Conservation (phyloP, 768 basidiomycete species). For the Serpula lacrymans region DNA sequence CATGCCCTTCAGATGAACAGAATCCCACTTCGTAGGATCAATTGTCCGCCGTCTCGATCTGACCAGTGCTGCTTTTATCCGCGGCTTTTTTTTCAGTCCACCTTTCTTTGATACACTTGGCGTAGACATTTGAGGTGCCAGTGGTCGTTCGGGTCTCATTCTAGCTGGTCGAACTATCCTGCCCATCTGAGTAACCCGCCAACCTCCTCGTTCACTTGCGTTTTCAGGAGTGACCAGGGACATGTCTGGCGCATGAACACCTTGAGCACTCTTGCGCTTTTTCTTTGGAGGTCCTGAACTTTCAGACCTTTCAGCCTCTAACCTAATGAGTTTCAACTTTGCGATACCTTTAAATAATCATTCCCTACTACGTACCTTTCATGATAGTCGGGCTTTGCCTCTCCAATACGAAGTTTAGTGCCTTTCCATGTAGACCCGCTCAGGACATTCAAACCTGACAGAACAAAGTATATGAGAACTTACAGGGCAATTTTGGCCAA, state of each 20-base stretch:
- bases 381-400: conserved; percentile 73
- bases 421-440: conserved; percentile 89
- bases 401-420: conserved; percentile 76
- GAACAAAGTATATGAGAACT: background rate
- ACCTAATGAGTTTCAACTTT: conserved; percentile 22
- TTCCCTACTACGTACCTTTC: conserved; percentile 45
- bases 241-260: conserved; percentile 58
- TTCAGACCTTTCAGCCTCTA: conserved; percentile 34
- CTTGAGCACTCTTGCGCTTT: conserved; percentile 35
- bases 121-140: conserved; percentile 29
- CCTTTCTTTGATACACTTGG: conserved; percentile 4
- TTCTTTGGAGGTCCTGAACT: conserved; percentile 39
- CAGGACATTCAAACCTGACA: conserved; percentile 64
- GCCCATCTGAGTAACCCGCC: conserved; percentile 67
- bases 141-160: conserved; percentile 66
- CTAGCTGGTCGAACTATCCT: conserved; percentile 62
- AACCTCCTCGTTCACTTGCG: conserved; percentile 49
- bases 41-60: conserved; percentile 65
- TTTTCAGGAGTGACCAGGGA: conserved; percentile 58
- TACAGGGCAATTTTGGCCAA: background rate
- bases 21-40: conserved; percentile 71
- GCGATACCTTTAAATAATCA: conserved; percentile 7
- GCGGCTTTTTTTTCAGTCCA: conserved; percentile 39
- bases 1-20: conserved; percentile 64
- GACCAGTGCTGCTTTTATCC: conserved; percentile 45